A percentile compares a stretch with the other conserved stretches of the same genome.
These are phyloP conservation scores for Fusarium newnesense DNA, from an alignment of 2,329 filamentous ascomycete species.

Conservation along the genomic window DNA sequence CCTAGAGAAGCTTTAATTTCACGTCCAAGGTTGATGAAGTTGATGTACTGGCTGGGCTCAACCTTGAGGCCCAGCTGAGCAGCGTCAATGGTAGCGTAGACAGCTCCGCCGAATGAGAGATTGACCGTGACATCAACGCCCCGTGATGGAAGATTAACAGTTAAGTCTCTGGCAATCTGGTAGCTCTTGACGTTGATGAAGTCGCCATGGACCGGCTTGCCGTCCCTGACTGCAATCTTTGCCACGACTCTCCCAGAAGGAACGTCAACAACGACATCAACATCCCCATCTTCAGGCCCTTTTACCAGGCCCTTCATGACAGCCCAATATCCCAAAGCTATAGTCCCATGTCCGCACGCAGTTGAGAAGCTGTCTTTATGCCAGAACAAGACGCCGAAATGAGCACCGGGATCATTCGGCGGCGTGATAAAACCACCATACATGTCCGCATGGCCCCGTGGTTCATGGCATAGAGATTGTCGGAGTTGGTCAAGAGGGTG, in stretches of 20 bases:
- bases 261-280: constrained; percentile 34
- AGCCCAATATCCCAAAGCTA: constrained; percentile 44
- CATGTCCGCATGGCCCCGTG: constrained; percentile 38
- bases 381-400: constrained; percentile 44
- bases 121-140: neutral
- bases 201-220: constrained; percentile 16
- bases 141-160: neutral
- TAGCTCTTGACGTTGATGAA: constrained; percentile 36
- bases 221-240: neutral
- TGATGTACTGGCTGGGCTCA: constrained; percentile 3
- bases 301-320: constrained; percentile 5
- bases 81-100: constrained; percentile 26
- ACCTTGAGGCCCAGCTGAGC: constrained; percentile 16
- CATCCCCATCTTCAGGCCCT: neutral
- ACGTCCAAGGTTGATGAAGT: constrained; percentile 30
- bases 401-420: constrained; percentile 33
- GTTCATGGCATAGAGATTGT: constrained; percentile 32
- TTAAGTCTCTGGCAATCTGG: constrained; percentile 9
- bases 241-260: constrained; percentile 28
- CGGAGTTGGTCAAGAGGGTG: constrained; percentile 27
- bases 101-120: constrained; percentile 23
- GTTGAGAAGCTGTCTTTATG: constrained; percentile 46
- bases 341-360: constrained; percentile 43
- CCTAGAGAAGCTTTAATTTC: constrained; percentile 31
- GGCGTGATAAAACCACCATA: constrained; percentile 43